phyloP scores from a whole-genome alignment of 2,329 filamentous ascomycete species.

The Ophiognomonia clavigignenti-juglandacearum region DNA sequence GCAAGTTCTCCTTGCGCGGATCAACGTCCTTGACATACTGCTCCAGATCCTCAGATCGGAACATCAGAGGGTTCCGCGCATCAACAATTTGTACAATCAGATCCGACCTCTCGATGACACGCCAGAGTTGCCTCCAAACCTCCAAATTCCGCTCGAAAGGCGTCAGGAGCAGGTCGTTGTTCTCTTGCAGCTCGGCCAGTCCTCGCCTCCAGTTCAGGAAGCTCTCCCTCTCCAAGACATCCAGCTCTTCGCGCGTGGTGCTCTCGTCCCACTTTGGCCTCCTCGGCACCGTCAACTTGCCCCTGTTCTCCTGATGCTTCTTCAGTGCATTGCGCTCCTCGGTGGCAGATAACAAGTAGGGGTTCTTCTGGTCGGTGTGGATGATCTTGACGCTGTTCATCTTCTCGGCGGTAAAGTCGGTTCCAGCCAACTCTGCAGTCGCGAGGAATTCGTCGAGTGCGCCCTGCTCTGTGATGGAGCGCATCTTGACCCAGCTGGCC shows the following conservation, averaged over 20 bases:
- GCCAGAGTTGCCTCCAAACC: conserved; percentile 96
- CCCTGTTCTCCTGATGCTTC: conserved; percentile 79
- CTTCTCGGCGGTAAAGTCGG: conserved; percentile 98
- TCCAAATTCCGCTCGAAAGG: conserved; percentile 96
- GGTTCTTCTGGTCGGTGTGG: conserved; percentile 92
- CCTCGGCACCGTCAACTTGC: conserved; percentile 79
- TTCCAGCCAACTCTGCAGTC: conserved; percentile 94
- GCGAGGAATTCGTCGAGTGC: conserved; percentile 94
- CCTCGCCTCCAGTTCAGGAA: conserved; percentile 86
- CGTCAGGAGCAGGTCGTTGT: conserved; percentile 91
- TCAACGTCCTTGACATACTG: conserved; percentile 92
- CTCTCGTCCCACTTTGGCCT: conserved; percentile 82
- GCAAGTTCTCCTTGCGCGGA: conserved; percentile 78
- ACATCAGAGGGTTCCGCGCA: conserved; percentile 88
- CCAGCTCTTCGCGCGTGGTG: conserved; percentile 80
- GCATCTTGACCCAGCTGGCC: conserved; percentile 98
- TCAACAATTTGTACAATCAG: conserved; percentile 97
- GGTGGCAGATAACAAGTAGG: conserved; percentile 77
- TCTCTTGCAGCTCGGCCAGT: conserved; percentile 88
- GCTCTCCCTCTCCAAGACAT: conserved; percentile 70
- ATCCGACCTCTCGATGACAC: conserved; percentile 95
- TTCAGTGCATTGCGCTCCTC: conserved; percentile 75
- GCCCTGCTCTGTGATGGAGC: conserved; percentile 94
- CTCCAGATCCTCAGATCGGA: conserved; percentile 90
- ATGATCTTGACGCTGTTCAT: conserved; percentile 99